Conservation (phyloP, 176 grass and related monocot genomes). For the Pontederia crassipes region DNA sequence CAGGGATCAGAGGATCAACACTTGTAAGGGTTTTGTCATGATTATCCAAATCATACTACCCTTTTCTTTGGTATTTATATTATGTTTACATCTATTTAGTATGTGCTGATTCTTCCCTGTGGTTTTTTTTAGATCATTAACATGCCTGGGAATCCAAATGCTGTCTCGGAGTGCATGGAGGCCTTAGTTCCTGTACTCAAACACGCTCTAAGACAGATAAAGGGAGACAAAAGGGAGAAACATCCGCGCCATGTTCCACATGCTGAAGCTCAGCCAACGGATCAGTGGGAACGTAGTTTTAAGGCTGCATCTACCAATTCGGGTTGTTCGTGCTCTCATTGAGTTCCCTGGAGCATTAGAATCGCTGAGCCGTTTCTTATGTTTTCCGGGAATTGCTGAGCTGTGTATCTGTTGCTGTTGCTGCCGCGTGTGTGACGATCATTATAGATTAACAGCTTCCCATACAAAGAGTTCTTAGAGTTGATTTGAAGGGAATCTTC, state of each 20-base stretch:
- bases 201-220: constrained; percentile 77
- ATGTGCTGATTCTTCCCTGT: background rate
- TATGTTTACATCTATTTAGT: background rate
- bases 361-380: no score
- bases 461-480: no score
- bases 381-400: no score
- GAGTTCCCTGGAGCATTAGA: background rate
- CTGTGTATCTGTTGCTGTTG: no score
- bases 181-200: constrained; percentile 62
- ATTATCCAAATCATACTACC: background rate
- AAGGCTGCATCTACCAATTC: constrained; percentile 22
- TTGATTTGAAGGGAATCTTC: no score
- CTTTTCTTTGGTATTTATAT: background rate
- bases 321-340: constrained; percentile 46
- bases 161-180: constrained; percentile 71
- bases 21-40: constrained; percentile 28
- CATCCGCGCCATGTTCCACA: constrained; percentile 65
- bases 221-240: constrained; percentile 86
- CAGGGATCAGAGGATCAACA: constrained; percentile 87
- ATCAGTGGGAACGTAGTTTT: constrained; percentile 78
- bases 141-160: constrained; percentile 95
- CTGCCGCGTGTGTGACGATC: no score
- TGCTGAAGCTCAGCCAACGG: constrained; percentile 25
- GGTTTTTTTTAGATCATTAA: constrained; percentile 59
- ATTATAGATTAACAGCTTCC: no score